A percentile compares a stretch with the other conserved stretches of the same genome.
These are phyloP conservation scores for Blastocystis sp. DNA, from an alignment of 352 stramenopile genomes.

Conservation along the genomic window DNA sequence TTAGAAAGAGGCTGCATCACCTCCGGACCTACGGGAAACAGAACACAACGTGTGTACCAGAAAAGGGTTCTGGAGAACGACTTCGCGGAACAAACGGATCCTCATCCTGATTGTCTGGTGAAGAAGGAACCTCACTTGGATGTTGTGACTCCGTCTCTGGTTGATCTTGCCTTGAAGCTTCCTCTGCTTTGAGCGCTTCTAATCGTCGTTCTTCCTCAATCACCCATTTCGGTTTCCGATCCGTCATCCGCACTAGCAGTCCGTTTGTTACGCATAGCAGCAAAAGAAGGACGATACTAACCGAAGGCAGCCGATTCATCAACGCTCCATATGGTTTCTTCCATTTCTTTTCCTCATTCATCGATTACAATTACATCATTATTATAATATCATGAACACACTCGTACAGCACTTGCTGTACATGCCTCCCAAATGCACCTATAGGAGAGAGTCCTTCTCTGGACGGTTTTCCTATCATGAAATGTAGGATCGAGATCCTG, in stretches of 20 bases:
- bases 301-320: background rate
- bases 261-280: background rate
- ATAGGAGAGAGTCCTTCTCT: background rate
- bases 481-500: background rate
- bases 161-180: no score
- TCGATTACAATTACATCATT: background rate
- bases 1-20: background rate
- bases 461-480: background rate
- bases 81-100: background rate
- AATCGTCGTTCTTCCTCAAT: background rate
- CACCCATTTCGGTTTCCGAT: conserved; percentile 42
- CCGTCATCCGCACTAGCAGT: conserved; percentile 11
- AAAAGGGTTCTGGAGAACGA: background rate
- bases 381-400: conserved; percentile 21
- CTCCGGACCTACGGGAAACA: background rate
- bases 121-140: no score
- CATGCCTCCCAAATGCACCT: conserved; percentile 32
- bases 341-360: background rate
- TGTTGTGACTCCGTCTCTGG: no score
- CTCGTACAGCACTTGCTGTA: conserved; percentile 25
- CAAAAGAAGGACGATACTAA: background rate
- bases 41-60: background rate
- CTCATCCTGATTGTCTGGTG: no score
- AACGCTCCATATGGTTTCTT: background rate
- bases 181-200: no score